Evolutionary conservation across 768 basidiomycete species (phyloP), one percentile per base, ranked within the genome.

Genomic region (Kwoniella dejecticola): DNA sequence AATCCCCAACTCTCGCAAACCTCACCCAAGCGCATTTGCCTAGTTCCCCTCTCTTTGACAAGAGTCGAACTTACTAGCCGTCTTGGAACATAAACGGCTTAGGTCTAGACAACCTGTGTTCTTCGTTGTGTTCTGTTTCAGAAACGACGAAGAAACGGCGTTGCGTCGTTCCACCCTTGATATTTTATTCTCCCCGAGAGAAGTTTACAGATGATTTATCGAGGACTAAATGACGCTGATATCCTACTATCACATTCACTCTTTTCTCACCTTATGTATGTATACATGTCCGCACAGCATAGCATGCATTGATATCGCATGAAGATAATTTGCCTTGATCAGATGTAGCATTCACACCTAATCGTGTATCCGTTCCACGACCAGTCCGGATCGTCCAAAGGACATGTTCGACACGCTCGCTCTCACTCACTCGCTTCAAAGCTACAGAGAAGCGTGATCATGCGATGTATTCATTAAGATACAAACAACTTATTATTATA

Each of bases 71-170:
- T 62, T 62, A 62, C 60, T 62, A 62, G 60, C 36, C 60, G 60
- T 27, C 38, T 47, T 62, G 60, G 60, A 62, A 62, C 17, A 62
- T 40, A 44, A 62, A 53, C 60, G 60, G 19, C 23, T 62, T 62
- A 62, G 60, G 60, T 62, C 60, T 62, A 62, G 60, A 62, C 60
- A 62, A 62, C 60, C 60, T 62, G 60, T 62, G 26, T 38, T 38
- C 27, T 33, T 58, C 38, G 13, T n/a, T 58, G 26, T 13, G 7
- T 36, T 13, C 23, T 13, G 46, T 23, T 33, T 21, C 21, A 38
- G 27, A 10, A 26, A 24, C 42, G 10, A 49, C 27, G 27, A 33
- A 11, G 44, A 38, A 29, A 19, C 60, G 60, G 60, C 60, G 60
- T 52, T 52, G 38, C 60, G 46, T 45, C 60, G 60, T 62, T 62